Evolutionary conservation across 1,139 yeast species (phyloP).

Genomic region (Debaryomyces coudertii): DNA sequence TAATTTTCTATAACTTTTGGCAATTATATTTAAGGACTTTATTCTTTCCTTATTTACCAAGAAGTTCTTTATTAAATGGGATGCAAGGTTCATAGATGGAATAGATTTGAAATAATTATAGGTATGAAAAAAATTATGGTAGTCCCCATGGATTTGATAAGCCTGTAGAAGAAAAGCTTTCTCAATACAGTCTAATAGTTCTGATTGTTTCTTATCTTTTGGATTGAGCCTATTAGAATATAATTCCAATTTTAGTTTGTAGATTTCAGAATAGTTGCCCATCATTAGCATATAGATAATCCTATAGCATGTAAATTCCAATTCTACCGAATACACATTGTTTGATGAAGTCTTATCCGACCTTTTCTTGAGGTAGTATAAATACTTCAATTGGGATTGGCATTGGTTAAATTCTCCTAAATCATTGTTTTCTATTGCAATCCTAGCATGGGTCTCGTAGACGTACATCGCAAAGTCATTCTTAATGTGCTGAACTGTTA

Average conservation of each 20-base stretch:
- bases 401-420: constrained; percentile 96
- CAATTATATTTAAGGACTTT: constrained; percentile 58
- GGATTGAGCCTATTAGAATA: neutral
- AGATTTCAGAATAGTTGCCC: constrained; percentile 58
- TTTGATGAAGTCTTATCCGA: constrained; percentile 14
- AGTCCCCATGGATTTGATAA: constrained; percentile 44
- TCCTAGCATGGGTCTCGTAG: constrained; percentile 83
- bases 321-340: constrained; percentile 28
- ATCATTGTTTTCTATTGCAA: constrained; percentile 83
- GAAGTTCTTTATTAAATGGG: constrained; percentile 39
- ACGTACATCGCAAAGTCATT: constrained; percentile 76
- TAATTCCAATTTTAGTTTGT: constrained; percentile 33
- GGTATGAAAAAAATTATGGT: constrained; percentile 53
- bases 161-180: constrained; percentile 30
- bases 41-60: constrained; percentile 60
- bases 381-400: constrained; percentile 72
- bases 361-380: constrained; percentile 46
- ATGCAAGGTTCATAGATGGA: constrained; percentile 26
- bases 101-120: constrained; percentile 28
- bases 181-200: constrained; percentile 24
- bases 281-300: constrained; percentile 80
- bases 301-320: constrained; percentile 75
- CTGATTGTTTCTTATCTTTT: constrained; percentile 20
- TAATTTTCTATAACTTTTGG: constrained; percentile 63
- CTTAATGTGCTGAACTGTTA: constrained; percentile 88